A percentile compares a stretch with the other conserved stretches of the same genome.
phyloP scores from a whole-genome alignment of 2,329 filamentous ascomycete genomes.

The Fusarium sp. region DNA sequence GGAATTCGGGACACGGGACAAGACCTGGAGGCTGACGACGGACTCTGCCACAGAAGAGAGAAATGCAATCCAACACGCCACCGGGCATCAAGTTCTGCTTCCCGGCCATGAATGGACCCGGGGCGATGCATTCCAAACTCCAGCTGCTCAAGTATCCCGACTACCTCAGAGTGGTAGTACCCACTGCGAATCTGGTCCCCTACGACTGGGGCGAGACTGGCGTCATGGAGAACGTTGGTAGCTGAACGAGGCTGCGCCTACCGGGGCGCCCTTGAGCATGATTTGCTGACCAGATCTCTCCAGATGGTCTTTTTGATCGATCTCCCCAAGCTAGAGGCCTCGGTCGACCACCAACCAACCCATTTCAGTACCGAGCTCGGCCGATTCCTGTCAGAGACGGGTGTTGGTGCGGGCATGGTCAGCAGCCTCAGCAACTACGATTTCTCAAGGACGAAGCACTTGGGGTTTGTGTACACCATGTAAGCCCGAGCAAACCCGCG shows the following conservation, averaged over 20 bases:
- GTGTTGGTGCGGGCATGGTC: constrained; percentile 72
- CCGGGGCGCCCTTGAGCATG: constrained; percentile 9
- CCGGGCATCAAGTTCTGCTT: constrained; percentile 79
- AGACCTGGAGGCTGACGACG: constrained; percentile 34
- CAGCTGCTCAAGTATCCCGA: constrained; percentile 84
- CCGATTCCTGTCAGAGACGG: constrained; percentile 76
- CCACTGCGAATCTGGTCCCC: constrained; percentile 85
- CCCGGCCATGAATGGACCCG: constrained; percentile 79
- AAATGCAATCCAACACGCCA: constrained; percentile 63
- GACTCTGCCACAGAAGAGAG: constrained; percentile 52
- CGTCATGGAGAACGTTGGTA: constrained; percentile 82
- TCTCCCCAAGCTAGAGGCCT: constrained; percentile 71
- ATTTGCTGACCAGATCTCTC: constrained; percentile 37
- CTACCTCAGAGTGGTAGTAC: constrained; percentile 83
- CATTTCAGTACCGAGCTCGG: constrained; percentile 77
- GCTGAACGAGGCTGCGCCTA: constrained; percentile 27
- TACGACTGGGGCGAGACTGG: constrained; percentile 93
- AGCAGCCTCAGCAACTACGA: constrained; percentile 82
- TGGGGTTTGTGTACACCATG: constrained; percentile 90
- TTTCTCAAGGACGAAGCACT: constrained; percentile 76
- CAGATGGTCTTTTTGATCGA: constrained; percentile 92
- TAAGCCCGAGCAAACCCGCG: constrained; percentile 54
- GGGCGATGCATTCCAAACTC: constrained; percentile 93
- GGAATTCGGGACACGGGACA: constrained; percentile 4
- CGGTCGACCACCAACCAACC: constrained; percentile 48